phyloP scores from a whole-genome alignment of 2,329 filamentous ascomycete genomes.

The Xylariomycetidae sp. region DNA sequence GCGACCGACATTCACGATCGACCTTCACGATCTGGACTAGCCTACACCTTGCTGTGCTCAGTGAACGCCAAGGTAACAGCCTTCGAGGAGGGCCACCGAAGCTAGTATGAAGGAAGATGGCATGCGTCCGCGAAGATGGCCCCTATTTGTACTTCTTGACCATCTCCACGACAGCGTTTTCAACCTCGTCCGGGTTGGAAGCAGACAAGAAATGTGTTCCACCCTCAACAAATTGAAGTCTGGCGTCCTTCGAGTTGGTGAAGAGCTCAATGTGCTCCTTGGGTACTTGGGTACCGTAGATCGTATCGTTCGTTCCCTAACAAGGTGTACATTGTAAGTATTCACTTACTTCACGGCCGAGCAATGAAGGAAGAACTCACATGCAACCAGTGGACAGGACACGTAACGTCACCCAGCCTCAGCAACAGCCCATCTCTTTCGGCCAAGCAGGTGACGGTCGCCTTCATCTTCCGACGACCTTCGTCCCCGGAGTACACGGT shows the following conservation, averaged over 20 bases:
- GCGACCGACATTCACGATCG: too few relatives aligned
- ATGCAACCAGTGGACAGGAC: constrained; percentile 48
- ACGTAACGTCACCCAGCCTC: constrained; percentile 40
- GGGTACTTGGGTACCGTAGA: constrained; percentile 34
- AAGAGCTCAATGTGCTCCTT: constrained; percentile 46
- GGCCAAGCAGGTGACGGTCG: constrained; percentile 38
- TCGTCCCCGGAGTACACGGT: constrained; percentile 43
- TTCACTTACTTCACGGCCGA: too few relatives aligned
- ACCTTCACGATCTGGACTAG: too few relatives aligned
- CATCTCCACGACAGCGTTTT: constrained; percentile 31
- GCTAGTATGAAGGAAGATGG: too few relatives aligned
- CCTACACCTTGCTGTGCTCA: too few relatives aligned
- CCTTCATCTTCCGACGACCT: constrained; percentile 41
- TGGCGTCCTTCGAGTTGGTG: constrained; percentile 37
- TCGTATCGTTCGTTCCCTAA: constrained; percentile 40
- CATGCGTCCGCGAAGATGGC: too few relatives aligned
- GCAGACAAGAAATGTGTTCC: constrained; percentile 45
- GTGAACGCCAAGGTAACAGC: too few relatives aligned
- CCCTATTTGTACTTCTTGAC: constrained; percentile 4
- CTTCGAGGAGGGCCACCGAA: too few relatives aligned
- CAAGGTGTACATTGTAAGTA: background rate
- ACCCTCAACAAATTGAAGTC: constrained; percentile 35
- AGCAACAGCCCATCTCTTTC: constrained; percentile 42
- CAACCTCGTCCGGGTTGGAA: constrained; percentile 40
- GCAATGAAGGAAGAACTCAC: constrained; percentile 24